These are phyloP conservation scores for Quercus parvula DNA, from an alignment of 306 rosid species.

Conservation along the genomic window DNA sequence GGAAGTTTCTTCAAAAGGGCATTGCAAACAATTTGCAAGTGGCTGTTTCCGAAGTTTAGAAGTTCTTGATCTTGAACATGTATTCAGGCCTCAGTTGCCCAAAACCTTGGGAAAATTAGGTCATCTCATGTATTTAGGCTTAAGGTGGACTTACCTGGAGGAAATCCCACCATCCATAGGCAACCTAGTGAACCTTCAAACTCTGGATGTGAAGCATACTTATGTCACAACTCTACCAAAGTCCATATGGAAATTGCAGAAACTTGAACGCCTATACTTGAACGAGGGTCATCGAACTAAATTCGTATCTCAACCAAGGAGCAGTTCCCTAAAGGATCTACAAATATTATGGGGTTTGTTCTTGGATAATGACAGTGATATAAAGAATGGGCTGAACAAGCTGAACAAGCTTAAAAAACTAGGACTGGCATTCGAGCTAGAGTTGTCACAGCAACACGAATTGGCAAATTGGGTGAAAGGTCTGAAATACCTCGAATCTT, in stretches of 20 bases:
- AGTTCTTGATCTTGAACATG: slow-evolving; percentile 45
- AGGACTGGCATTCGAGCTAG: slow-evolving; percentile 27
- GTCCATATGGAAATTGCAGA: slow-evolving; percentile 34
- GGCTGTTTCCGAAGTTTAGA: background rate
- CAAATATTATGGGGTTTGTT: slow-evolving; percentile 26
- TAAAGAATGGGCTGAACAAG: background rate
- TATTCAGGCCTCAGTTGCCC: slow-evolving; percentile 37
- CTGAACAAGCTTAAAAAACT: slow-evolving; percentile 30
- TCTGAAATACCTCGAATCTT: slow-evolving; percentile 8
- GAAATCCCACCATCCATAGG: slow-evolving; percentile 28
- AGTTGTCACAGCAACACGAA: background rate
- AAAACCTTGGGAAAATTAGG: slow-evolving; percentile 12
- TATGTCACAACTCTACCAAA: slow-evolving; percentile 18
- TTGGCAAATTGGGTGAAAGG: slow-evolving; percentile 1
- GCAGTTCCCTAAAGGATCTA: slow-evolving; percentile 10
- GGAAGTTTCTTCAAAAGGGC: slow-evolving; percentile 11
- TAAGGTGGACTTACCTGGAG: slow-evolving; percentile 38
- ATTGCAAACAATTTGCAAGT: too few relatives aligned
- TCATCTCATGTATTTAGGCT: slow-evolving; percentile 34
- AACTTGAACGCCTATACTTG: slow-evolving; percentile 30
- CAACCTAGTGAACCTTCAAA: slow-evolving; percentile 26
- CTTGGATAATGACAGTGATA: slow-evolving; percentile 21
- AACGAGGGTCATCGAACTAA: slow-evolving; percentile 16
- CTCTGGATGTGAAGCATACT: slow-evolving; percentile 40
- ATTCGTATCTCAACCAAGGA: slow-evolving; percentile 3